Evolutionary conservation across 192 early-diverging fungal genomes (phyloP).

Genomic region (Phlyctochytrium bullatum): DNA sequence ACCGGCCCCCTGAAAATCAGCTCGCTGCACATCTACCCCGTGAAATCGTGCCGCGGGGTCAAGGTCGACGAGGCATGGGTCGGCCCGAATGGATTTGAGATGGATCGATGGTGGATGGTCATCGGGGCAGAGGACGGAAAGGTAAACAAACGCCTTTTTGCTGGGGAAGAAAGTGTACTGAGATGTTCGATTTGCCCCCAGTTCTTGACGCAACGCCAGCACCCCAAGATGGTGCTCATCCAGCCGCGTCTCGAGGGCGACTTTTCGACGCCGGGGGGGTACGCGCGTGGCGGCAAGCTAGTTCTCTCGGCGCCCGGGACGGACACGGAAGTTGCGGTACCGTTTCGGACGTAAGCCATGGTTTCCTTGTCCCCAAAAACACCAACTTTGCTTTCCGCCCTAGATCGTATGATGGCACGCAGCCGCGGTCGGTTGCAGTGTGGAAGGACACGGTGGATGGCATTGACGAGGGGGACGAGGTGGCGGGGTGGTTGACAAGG

Average conservation of each 20-base stretch:
- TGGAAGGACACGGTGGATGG: slow-evolving; percentile 37
- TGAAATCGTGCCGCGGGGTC: slow-evolving; percentile 43
- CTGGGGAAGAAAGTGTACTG: background rate
- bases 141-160: background rate
- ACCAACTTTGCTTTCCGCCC: background rate
- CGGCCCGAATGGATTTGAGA: slow-evolving; percentile 33
- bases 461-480: slow-evolving; percentile 64
- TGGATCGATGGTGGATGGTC: slow-evolving; percentile 47
- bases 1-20: too few species aligned
- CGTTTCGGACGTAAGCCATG: slow-evolving; percentile 3
- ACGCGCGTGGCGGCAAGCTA: slow-evolving; percentile 31
- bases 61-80: slow-evolving; percentile 16
- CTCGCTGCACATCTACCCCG: slow-evolving; percentile 39
- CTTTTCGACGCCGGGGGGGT: slow-evolving; percentile 3
- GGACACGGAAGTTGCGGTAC: slow-evolving; percentile 7
- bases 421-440: slow-evolving; percentile 14
- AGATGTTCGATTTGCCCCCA: slow-evolving; percentile 2
- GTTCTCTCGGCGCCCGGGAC: slow-evolving; percentile 36
- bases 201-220: slow-evolving; percentile 36
- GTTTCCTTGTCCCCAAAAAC: slow-evolving; percentile 7
- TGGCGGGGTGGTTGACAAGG: slow-evolving; percentile 53
- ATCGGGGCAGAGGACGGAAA: slow-evolving; percentile 5
- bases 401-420: background rate
- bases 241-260: slow-evolving; percentile 13
- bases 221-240: slow-evolving; percentile 36